These are phyloP conservation scores for Syncephalis plumigaleata DNA, from an alignment of 371 early-diverging fungal species.

Conservation along the genomic window DNA sequence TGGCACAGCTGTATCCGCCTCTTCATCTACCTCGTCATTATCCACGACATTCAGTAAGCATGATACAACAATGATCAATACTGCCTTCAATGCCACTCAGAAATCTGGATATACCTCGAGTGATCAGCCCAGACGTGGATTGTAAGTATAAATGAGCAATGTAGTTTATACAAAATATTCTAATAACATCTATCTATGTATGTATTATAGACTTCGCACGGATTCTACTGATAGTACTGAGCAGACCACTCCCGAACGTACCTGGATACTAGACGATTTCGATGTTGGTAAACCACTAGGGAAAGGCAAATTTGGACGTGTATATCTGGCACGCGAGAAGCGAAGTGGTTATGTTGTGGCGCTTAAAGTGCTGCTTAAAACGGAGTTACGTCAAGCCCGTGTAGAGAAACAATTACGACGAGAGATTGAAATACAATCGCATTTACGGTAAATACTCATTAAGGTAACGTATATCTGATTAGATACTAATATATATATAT, in stretches of 20 bases:
- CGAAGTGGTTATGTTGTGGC: conserved; percentile 72
- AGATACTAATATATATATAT: neutral
- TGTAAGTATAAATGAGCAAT: no score
- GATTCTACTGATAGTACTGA: neutral
- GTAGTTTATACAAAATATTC: no score
- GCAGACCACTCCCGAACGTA: conserved; percentile 1
- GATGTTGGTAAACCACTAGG: conserved; percentile 90
- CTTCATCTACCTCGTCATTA: no score
- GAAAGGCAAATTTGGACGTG: conserved; percentile 95
- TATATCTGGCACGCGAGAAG: conserved; percentile 89
- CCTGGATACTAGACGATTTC: conserved; percentile 87
- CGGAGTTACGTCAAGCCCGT: conserved; percentile 50
- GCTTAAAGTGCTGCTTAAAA: conserved; percentile 83
- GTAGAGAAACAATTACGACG: conserved; percentile 80
- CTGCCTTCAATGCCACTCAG: neutral
- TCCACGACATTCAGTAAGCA: neutral
- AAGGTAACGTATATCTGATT: neutral
- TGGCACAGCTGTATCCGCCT: no score
- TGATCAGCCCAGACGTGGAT: no score
- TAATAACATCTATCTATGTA: no score
- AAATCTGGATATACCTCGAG: neutral
- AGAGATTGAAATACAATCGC: conserved; percentile 96
- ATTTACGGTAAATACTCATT: conserved; percentile 43
- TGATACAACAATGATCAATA: neutral
- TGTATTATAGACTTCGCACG: neutral